These are phyloP conservation scores for Ceratobasidium sp. DNA, from an alignment of 1,284 basidiomycete genomes.

Conservation along the genomic window DNA sequence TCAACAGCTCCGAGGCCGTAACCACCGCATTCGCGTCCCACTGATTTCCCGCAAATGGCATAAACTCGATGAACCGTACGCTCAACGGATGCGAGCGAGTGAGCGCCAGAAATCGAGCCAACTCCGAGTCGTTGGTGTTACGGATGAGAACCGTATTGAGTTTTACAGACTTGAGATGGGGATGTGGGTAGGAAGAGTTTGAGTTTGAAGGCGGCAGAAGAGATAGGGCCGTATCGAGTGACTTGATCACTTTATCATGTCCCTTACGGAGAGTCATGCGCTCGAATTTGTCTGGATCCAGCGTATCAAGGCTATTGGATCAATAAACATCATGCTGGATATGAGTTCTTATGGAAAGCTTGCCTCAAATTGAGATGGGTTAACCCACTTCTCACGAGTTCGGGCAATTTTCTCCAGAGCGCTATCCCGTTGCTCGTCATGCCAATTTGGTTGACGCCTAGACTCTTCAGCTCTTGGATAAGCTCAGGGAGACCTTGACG, in stretches of 20 bases:
- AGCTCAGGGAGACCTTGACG: constrained; percentile 79
- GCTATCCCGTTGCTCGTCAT: constrained; percentile 88
- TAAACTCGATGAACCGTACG: constrained; percentile 89
- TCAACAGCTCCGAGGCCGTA: constrained; percentile 19
- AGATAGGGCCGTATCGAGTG: constrained; percentile 69
- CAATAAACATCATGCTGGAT: neutral
- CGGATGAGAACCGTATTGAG: constrained; percentile 85
- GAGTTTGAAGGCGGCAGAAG: constrained; percentile 39
- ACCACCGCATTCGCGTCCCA: constrained; percentile 20
- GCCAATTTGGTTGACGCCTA: constrained; percentile 77
- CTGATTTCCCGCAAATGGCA: constrained; percentile 85
- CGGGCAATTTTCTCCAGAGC: constrained; percentile 73
- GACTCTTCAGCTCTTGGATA: constrained; percentile 63
- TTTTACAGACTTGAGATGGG: constrained; percentile 68
- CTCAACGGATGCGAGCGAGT: constrained; percentile 68
- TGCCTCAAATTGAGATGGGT: constrained; percentile 85
- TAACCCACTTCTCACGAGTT: constrained; percentile 73
- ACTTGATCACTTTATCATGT: constrained; percentile 74
- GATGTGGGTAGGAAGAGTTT: constrained; percentile 44
- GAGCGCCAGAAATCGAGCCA: constrained; percentile 78
- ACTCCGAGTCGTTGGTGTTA: constrained; percentile 80
- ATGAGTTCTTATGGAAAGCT: constrained; percentile 3
- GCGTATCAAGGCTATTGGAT: constrained; percentile 73
- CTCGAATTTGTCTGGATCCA: constrained; percentile 88
- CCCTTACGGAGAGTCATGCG: constrained; percentile 79